A percentile compares a stretch with the other conserved stretches of the same genome.
Evolutionary conservation across 805 yeast species (phyloP).

Genomic region (Cyberlindnera xishuangbannaensis): DNA sequence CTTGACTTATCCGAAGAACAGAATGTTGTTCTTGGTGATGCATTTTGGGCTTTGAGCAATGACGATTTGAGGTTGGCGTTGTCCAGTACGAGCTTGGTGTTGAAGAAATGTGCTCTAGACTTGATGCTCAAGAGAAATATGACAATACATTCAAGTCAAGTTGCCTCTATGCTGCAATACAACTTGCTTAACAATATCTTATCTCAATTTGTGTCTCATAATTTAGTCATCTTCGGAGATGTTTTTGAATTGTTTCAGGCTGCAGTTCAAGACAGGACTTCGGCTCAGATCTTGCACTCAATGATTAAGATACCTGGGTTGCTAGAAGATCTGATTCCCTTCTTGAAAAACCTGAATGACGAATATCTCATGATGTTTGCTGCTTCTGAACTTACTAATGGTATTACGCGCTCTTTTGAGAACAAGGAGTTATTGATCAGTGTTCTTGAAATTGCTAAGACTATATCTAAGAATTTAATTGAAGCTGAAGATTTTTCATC

Average conservation of each 20-base stretch:
- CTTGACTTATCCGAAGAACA: constrained; percentile 11
- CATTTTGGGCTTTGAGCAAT: constrained; percentile 20
- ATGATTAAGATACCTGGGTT: too few relatives aligned
- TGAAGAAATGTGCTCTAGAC: constrained; percentile 12
- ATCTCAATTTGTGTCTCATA: constrained; percentile 7
- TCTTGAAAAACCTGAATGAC: too few relatives aligned
- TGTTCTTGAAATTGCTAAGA: constrained; percentile 8
- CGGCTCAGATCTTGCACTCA: too few relatives aligned
- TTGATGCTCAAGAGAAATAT: constrained; percentile 14
- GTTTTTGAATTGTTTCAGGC: constrained; percentile 3
- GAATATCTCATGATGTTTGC: too few relatives aligned
- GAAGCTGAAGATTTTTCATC: constrained; percentile 27
- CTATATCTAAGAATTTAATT: constrained; percentile 16
- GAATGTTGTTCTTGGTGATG: constrained; percentile 24
- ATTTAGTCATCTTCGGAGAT: constrained; percentile 17
- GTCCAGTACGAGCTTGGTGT: background rate
- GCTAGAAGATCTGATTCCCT: too few relatives aligned
- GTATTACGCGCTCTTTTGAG: too few relatives aligned
- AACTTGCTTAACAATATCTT: constrained; percentile 4
- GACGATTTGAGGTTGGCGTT: constrained; percentile 12
- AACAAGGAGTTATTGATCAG: background rate
- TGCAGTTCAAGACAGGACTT: too few relatives aligned
- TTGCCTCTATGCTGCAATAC: background rate
- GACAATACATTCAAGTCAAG: constrained; percentile 8
- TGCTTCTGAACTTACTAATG: background rate